Percentiles rank a stretch among this genome's conserved stretches.
Conservation (phyloP, 2,329 filamentous ascomycete species). For the Trichothecium roseum region DNA sequence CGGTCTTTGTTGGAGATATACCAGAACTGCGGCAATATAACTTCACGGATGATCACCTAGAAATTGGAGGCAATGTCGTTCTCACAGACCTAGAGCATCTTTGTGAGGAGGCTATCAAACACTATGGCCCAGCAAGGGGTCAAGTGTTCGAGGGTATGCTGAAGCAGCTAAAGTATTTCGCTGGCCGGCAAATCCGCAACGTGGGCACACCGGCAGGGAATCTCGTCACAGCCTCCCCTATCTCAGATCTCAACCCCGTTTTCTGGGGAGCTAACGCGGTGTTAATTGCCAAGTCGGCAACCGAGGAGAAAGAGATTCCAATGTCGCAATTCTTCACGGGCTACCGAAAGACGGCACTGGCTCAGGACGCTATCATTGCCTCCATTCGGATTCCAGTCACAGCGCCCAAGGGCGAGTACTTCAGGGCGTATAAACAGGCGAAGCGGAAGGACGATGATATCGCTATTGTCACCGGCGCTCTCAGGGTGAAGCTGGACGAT, state of each 20-base stretch:
- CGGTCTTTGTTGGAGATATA: slow-evolving; percentile 90
- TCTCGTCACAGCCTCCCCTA: slow-evolving; percentile 86
- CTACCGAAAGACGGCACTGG: slow-evolving; percentile 75
- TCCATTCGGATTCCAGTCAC: slow-evolving; percentile 78
- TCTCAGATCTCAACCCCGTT: slow-evolving; percentile 91
- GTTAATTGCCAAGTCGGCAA: slow-evolving; percentile 67
- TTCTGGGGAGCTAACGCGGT: slow-evolving; percentile 80
- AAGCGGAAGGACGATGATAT: slow-evolving; percentile 98
- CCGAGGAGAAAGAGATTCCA: slow-evolving; percentile 70
- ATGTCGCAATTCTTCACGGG: slow-evolving; percentile 90
- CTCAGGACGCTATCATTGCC: slow-evolving; percentile 73
- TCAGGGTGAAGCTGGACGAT: slow-evolving; percentile 63
- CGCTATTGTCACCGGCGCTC: slow-evolving; percentile 84
- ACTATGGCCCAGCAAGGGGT: slow-evolving; percentile 60
- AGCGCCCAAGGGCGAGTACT: slow-evolving; percentile 65
- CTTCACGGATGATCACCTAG: slow-evolving; percentile 71
- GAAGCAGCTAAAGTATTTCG: slow-evolving; percentile 92
- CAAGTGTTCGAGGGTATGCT: slow-evolving; percentile 86
- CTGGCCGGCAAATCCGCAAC: slow-evolving; percentile 89
- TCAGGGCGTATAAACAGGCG: slow-evolving; percentile 88
- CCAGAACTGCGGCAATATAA: slow-evolving; percentile 74
- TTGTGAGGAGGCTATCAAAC: slow-evolving; percentile 65
- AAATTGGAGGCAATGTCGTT: slow-evolving; percentile 86
- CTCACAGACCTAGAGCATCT: slow-evolving; percentile 86
- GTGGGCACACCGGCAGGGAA: slow-evolving; percentile 97